Evolutionary conservation across 345 rosid genomes (phyloP), one percentile per base, ranked within the genome.

Genomic region (Acer negundo): DNA sequence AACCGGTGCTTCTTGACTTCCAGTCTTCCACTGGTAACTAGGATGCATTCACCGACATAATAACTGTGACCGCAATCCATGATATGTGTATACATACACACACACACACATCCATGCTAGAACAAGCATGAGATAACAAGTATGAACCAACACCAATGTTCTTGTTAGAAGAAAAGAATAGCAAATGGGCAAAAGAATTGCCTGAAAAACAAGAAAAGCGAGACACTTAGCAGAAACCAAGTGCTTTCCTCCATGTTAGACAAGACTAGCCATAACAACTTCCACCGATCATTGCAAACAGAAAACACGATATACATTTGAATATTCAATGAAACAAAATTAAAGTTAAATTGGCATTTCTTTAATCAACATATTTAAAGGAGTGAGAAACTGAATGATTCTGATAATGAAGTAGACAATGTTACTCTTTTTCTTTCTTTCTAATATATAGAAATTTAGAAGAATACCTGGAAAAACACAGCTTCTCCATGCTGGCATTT

Each of bases 381-480:
- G 19, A n/a, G 44, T 24, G 51, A 1, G 16, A 28, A 55, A 35
- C 47, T n/a, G 20, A 40, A 46, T 46, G 56, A 19, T 24, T 68
- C 26, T 44, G 47, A 20, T 13, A n/a, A 35, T 35, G 1, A 35
- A 35, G 38, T 35, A 35, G 38, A 35, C 38, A 35, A 35, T 35
- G 38, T 4, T 35, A 35, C 38, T 35, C 38, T 35, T 35, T 35
- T 35, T 31, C n/a, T n/a, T 31, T 59, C 26, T 15, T 17, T 53
- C n/a, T 53, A 59, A 22, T 59, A 20, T 10, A 22, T 20, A 20
- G 63, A 53, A 65, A 51, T 64, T 31, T 19, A 51, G 35, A 24
- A 42, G 58, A 66, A 42, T 1, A 89, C 97, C 94, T 90, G 93
- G 88, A 90, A 90, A 84, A 89, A 89, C 80, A 92, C 93, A 1